Percentiles rank a stretch among this genome's conserved stretches.
phyloP scores from a whole-genome alignment of 2,329 filamentous ascomycete genomes.

The Talaromyces sp. region DNA sequence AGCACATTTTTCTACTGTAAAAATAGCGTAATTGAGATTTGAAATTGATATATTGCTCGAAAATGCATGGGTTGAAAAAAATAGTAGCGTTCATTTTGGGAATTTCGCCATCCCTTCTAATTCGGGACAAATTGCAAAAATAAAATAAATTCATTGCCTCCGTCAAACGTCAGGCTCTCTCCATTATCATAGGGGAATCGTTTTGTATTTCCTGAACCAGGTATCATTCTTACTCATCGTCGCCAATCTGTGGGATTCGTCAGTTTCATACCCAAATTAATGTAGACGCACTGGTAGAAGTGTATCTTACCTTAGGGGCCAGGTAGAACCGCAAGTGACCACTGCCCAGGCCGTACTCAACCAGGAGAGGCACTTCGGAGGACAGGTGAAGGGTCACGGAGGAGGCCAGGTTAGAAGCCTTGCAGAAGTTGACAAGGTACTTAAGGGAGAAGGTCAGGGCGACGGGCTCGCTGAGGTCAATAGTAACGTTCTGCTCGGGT shows the following conservation, averaged over 20 bases:
- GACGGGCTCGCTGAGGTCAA: conserved; percentile 89
- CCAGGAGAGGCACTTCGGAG: conserved; percentile 91
- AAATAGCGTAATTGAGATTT: too few relatives aligned
- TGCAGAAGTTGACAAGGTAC: conserved; percentile 99
- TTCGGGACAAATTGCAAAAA: conserved; percentile 12
- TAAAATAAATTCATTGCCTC: conserved; percentile 49
- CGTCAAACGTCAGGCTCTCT: conserved; percentile 51
- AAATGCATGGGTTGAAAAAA: conserved; percentile 21
- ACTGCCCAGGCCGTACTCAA: conserved; percentile 84
- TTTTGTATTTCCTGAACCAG: conserved; percentile 24
- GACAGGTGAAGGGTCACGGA: conserved; percentile 91
- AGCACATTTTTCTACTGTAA: too few relatives aligned
- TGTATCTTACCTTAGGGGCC: conserved; percentile 80
- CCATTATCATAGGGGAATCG: conserved; percentile 33
- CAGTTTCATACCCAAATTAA: conserved; percentile 39
- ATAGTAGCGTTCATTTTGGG: conserved; percentile 18
- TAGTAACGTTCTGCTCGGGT: conserved; percentile 80
- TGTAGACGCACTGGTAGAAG: neutral
- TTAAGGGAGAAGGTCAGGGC: conserved; percentile 96
- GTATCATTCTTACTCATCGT: conserved; percentile 48
- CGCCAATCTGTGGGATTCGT: conserved; percentile 60
- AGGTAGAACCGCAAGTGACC: conserved; percentile 97
- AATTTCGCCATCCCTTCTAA: conserved; percentile 22
- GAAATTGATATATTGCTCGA: conserved; percentile 11
- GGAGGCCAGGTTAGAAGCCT: conserved; percentile 80